A percentile compares a stretch with the other conserved stretches of the same genome.
phyloP scores from a whole-genome alignment of 1,284 basidiomycete genomes.

The Melampsora larici-populina region DNA sequence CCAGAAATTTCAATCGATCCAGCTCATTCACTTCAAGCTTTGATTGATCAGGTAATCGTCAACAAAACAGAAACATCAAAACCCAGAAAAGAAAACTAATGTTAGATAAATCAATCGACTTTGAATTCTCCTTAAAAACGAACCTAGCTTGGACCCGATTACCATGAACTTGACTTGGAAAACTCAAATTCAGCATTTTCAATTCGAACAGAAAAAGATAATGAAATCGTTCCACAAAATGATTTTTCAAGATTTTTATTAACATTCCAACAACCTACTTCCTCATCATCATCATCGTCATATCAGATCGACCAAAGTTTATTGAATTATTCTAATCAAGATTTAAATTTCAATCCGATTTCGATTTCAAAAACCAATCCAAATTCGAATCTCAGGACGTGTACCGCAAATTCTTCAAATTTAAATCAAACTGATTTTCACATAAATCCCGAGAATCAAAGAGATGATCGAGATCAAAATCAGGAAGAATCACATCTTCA shows the following conservation, averaged over 20 bases:
- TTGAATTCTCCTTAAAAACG: not conserved
- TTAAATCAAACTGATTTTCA: not conserved
- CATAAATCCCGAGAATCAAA: not conserved
- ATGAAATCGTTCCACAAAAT: not conserved
- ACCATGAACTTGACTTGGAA: not conserved
- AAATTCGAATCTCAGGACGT: not conserved
- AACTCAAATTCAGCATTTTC: not conserved
- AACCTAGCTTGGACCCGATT: not conserved
- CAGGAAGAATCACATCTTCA: not conserved
- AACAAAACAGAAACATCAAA: not conserved
- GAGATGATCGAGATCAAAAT: not conserved
- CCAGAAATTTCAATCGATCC: not conserved
- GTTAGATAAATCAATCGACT: not conserved
- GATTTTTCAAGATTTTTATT: not conserved
- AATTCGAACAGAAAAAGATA: not conserved
- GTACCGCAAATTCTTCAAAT: not conserved
- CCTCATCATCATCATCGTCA: not conserved
- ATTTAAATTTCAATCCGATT: not conserved
- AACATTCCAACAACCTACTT: not conserved
- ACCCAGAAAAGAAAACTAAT: not conserved
- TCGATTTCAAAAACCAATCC: too few species aligned
- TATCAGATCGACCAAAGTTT: not conserved
- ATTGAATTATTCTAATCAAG: not conserved
- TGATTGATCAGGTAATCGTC: not conserved
- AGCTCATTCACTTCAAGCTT: not conserved